Conservation (phyloP, 78 protist genomes). For the Polysphondylium violaceum region DNA sequence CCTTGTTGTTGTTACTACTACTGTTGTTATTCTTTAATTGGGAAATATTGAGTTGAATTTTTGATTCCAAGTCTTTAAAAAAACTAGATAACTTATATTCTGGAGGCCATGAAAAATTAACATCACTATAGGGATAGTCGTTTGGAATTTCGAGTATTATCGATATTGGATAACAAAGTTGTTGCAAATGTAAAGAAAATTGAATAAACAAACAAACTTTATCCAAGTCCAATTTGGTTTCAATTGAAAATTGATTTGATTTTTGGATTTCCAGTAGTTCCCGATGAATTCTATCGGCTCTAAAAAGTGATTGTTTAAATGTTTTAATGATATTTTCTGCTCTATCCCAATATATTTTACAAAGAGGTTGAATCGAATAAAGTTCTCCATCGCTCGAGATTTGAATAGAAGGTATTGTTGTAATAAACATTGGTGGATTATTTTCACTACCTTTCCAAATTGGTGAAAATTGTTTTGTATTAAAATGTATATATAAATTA, state of each 20-base stretch:
- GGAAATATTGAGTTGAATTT: not conserved
- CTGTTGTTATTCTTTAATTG: not conserved
- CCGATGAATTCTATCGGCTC: slow-evolving; percentile 34
- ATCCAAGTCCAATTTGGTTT: slow-evolving; percentile 10
- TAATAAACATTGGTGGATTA: slow-evolving; percentile 54
- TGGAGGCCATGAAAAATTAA: slow-evolving; percentile 19
- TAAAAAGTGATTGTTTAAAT: slow-evolving; percentile 29
- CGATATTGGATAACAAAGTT: not conserved
- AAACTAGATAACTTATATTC: slow-evolving; percentile 28
- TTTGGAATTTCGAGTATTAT: slow-evolving; percentile 32
- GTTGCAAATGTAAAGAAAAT: slow-evolving; percentile 11
- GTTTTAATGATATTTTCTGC: slow-evolving; percentile 15
- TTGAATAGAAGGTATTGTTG: slow-evolving; percentile 46
- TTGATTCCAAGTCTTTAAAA: slow-evolving; percentile 10
- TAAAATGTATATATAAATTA: slow-evolving; percentile 72
- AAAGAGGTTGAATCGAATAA: slow-evolving; percentile 47
- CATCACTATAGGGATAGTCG: slow-evolving; percentile 37
- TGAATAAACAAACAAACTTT: not conserved
- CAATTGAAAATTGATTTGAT: slow-evolving; percentile 11
- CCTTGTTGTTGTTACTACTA: not conserved
- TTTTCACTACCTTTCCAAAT: slow-evolving; percentile 38
- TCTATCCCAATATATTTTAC: slow-evolving; percentile 37
- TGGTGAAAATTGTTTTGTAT: slow-evolving; percentile 24
- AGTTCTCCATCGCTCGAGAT: slow-evolving; percentile 68
- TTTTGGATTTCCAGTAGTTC: slow-evolving; percentile 2